phyloP scores from a whole-genome alignment of 331 rosid species.

The Ulmus americana region DNA sequence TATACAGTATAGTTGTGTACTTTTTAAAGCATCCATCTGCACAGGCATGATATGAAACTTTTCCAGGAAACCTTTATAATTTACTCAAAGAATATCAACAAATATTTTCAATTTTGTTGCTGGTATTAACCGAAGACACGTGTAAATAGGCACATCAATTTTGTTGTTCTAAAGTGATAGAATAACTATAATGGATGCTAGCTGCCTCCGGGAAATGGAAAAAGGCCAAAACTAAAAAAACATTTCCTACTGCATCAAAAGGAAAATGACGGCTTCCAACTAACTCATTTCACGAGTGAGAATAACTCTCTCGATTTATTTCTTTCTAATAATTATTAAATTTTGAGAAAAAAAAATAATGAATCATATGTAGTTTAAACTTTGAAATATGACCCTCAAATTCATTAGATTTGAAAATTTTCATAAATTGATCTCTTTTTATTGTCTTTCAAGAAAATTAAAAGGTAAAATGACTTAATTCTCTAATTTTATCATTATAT shows the following conservation, averaged over 20 bases:
- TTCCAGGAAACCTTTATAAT: background rate
- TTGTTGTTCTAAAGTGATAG: background rate
- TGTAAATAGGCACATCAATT: background rate
- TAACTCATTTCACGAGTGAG: background rate
- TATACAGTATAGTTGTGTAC: background rate
- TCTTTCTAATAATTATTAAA: background rate
- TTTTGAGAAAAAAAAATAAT: too few relatives aligned
- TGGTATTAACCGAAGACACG: background rate
- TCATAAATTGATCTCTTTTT: too few relatives aligned
- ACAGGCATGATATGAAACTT: background rate
- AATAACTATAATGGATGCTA: background rate
- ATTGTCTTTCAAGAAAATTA: too few relatives aligned
- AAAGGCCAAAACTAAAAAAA: background rate
- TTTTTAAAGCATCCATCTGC: constrained; percentile 1
- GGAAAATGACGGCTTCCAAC: background rate
- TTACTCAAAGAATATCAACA: too few relatives aligned
- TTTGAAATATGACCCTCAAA: too few relatives aligned
- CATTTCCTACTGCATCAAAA: background rate
- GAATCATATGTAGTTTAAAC: too few relatives aligned
- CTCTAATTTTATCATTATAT: too few relatives aligned
- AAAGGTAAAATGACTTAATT: too few relatives aligned
- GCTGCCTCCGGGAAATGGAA: background rate
- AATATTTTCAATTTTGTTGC: background rate
- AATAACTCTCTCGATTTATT: background rate
- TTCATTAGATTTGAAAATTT: too few relatives aligned